phyloP scores from a whole-genome alignment of 163 green algal species.

The Scenedesmus sp. region DNA sequence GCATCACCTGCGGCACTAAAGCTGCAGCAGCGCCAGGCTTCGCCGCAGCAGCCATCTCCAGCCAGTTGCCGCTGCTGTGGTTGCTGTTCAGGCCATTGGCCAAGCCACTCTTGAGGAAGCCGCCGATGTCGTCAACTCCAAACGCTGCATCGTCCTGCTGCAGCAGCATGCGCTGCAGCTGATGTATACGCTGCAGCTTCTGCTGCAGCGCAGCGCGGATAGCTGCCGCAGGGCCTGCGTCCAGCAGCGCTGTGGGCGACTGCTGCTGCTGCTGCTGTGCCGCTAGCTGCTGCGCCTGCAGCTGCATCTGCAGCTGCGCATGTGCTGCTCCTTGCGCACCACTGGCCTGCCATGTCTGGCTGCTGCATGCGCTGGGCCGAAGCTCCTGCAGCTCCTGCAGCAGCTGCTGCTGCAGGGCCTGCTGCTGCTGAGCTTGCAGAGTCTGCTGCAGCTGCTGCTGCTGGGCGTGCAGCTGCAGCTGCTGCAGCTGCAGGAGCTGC shows the following conservation, averaged over 20 bases:
- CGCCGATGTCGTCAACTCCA: not conserved
- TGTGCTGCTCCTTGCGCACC: not conserved
- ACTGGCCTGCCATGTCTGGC: not conserved
- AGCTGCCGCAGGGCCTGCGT: not conserved
- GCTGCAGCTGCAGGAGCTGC: not conserved
- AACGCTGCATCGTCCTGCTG: not conserved
- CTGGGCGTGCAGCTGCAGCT: not conserved
- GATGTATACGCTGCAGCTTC: not conserved
- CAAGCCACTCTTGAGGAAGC: not conserved
- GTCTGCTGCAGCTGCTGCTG: not conserved
- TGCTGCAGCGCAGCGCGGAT: not conserved
- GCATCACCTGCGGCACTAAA: not conserved
- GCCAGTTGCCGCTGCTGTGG: slow-evolving; percentile 1
- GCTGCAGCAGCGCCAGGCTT: not conserved
- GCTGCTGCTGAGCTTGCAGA: not conserved
- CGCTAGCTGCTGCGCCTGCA: not conserved
- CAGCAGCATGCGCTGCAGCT: not conserved
- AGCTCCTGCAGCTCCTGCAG: not conserved
- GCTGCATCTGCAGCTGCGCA: not conserved
- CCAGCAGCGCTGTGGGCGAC: not conserved
- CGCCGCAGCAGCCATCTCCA: not conserved
- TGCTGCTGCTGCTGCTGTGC: not conserved
- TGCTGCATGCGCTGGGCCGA: not conserved
- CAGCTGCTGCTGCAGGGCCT: not conserved
- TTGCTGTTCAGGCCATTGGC: not conserved